phyloP scores from a whole-genome alignment of 768 basidiomycete genomes.

The Podaxis carcinomalis region DNA sequence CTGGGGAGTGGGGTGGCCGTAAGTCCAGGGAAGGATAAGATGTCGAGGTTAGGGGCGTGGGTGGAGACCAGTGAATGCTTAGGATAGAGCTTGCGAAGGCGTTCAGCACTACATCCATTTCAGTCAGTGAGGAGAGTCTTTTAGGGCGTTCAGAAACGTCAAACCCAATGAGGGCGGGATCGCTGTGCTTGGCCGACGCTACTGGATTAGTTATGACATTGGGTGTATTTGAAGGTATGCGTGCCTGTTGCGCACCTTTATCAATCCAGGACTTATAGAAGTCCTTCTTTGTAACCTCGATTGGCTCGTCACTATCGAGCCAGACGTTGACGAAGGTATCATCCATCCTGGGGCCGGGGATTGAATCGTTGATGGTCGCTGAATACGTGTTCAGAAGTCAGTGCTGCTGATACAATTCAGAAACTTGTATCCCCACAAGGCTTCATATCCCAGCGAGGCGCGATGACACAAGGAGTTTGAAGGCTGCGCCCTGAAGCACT shows the following conservation, averaged over 20 bases:
- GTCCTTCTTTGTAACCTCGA: neutral
- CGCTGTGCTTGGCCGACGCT: constrained; percentile 52
- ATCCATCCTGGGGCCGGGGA: constrained; percentile 13
- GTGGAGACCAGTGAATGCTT: constrained; percentile 57
- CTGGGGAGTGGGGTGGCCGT: constrained; percentile 40
- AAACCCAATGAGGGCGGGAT: constrained; percentile 44
- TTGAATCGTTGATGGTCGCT: neutral
- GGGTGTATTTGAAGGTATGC: neutral
- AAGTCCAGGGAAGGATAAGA: constrained; percentile 50
- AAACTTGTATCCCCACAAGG: neutral
- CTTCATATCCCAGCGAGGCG: neutral
- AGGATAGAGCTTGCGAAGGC: constrained; percentile 56
- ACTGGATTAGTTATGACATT: neutral
- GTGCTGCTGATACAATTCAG: neutral
- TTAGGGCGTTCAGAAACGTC: constrained; percentile 10
- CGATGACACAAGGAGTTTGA: neutral
- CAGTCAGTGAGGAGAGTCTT: neutral
- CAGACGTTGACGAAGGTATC: constrained; percentile 45
- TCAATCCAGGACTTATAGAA: constrained; percentile 10
- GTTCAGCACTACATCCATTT: constrained; percentile 30
- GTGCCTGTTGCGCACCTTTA: neutral
- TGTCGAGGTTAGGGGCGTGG: constrained; percentile 37
- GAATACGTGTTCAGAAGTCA: neutral
- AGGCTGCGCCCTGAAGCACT: neutral
- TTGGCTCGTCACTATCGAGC: constrained; percentile 23